Base-by-base conservation (phyloP, 768 basidiomycete genomes). In the Auriculariales sp. region DNA sequence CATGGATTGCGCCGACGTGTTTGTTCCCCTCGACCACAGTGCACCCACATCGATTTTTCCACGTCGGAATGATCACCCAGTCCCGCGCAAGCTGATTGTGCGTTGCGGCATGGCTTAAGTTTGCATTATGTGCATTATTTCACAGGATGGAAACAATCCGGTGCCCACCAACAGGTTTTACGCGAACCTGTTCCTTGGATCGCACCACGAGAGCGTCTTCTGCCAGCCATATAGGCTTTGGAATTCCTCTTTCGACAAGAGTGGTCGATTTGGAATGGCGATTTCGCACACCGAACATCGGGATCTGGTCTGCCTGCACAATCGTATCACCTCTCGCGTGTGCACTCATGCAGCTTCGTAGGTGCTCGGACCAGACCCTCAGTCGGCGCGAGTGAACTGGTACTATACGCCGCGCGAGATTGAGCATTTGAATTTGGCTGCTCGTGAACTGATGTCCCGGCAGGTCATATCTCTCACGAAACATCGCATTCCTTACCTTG, bases 111-210 rank as follows among this genome's bases (percentile, higher is more conserved):
- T 25, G 22, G 22, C 22, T 12, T 44, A 24, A 10, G 11, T 25
- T 25, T 44, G 39, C 4, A 39, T 9, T 10, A 4, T 44, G 15
- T 24, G 36, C 7, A n/a, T 10, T 11, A 10, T 19, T 19, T 15
- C 22, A 4, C 22, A 44, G 39, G 27, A 25, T 6, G 28, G 24
- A 14, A 4, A 9, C 17, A 34, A 15, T 9, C 33, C 50, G 12
- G 46, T 51, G 19, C 27, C 27, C 7, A 51, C 50, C 17, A 51
- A 51, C 50, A 51, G 46, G 39, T 51, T 51, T 29, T 51, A 51
- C 24, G 39, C 42, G n/a, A 51, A 51, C 42, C 30, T 51, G 19
- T 46, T 51, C 30, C n/a, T 51, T 9, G 50, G 50, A 30, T 14
- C 4, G 11, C 27, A 31, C 17, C 28, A 15, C 19, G 29, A 51